phyloP scores from a whole-genome alignment of 2,329 filamentous ascomycete species.

The Pezicula neosporulosa region DNA sequence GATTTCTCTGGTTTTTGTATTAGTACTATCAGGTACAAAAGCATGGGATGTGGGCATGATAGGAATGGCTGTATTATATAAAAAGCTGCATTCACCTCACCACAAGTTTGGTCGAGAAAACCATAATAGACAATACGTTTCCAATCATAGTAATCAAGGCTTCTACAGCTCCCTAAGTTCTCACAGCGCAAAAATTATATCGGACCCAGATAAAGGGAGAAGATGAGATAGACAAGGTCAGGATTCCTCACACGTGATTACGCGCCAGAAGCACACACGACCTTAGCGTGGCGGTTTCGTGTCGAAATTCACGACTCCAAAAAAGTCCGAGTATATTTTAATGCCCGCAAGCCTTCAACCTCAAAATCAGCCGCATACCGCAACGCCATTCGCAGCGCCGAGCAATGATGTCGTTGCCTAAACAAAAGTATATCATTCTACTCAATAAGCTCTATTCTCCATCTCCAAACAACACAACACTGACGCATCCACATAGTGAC shows the following conservation, averaged over 20 bases:
- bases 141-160: no score
- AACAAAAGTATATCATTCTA: neutral
- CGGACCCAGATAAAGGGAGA: no score
- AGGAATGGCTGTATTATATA: neutral
- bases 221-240: no score
- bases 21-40: neutral
- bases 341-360: slow-evolving; percentile 12
- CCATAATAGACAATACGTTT: no score
- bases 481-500: neutral
- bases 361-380: slow-evolving; percentile 1
- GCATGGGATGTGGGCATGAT: neutral
- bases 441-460: neutral
- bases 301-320: no score
- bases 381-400: neutral
- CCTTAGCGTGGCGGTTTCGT: no score
- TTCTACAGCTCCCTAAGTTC: no score
- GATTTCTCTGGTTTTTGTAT: neutral
- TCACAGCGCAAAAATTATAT: no score
- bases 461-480: neutral
- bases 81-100: slow-evolving; percentile 1
- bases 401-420: neutral
- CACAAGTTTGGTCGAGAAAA: neutral
- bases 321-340: neutral
- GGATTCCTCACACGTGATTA: no score
- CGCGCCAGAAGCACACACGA: no score